Percentiles rank a stretch among this genome's conserved stretches.
phyloP scores from a whole-genome alignment of 352 stramenopile genomes.

The Plasmopara viticola region DNA sequence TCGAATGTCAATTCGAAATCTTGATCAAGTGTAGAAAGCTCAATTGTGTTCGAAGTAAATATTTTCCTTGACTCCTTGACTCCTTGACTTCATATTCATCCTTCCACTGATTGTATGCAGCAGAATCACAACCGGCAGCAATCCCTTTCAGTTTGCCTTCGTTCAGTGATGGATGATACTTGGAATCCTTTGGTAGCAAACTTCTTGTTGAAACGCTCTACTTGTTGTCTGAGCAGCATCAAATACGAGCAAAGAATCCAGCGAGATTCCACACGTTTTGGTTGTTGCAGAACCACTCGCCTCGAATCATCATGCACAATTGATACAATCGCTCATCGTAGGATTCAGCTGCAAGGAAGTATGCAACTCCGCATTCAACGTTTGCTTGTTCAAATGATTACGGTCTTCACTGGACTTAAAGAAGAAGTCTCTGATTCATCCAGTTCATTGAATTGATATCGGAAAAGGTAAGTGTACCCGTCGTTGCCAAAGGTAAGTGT shows the following conservation, averaged over 20 bases:
- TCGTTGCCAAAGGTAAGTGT: constrained; percentile 1
- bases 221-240: constrained; percentile 4
- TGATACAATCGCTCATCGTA: constrained; percentile 1
- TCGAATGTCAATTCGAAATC: constrained; percentile 1
- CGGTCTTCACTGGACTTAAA: neutral
- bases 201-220: constrained; percentile 3
- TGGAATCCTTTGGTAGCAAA: constrained; percentile 2
- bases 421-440: constrained; percentile 1
- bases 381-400: constrained; percentile 1
- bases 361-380: constrained; percentile 1
- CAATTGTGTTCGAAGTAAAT: neutral
- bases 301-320: constrained; percentile 4
- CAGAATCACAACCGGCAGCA: constrained; percentile 3
- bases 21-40: constrained; percentile 4
- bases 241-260: constrained; percentile 6
- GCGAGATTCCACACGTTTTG: constrained; percentile 4
- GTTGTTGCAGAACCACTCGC: constrained; percentile 3
- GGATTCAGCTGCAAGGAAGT: neutral
- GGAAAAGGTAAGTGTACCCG: constrained; percentile 1
- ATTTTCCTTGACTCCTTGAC: constrained; percentile 1
- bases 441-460: constrained; percentile 3
- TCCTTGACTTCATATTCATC: neutral
- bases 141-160: constrained; percentile 3
- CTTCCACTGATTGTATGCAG: constrained; percentile 1
- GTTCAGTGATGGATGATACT: constrained; percentile 4